phyloP scores from a whole-genome alignment of 352 stramenopile genomes.

The Globisporangium acanthophoron region DNA sequence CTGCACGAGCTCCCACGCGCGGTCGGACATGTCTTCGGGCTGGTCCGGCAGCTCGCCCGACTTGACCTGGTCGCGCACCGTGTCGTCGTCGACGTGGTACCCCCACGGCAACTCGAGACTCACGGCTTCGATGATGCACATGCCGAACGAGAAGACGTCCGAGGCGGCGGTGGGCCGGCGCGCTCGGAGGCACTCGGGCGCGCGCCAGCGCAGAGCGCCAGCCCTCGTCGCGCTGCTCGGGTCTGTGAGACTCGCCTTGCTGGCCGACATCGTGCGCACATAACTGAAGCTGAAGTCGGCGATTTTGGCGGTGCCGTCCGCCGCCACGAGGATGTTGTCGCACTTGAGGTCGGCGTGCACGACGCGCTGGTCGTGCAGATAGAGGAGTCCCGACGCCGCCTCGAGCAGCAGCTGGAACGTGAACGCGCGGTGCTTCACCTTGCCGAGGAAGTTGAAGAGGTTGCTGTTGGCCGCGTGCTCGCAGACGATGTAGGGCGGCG shows the following conservation, averaged over 20 bases:
- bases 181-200: not conserved
- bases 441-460: slow-evolving; percentile 1
- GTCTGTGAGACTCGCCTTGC: too few species aligned
- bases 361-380: slow-evolving; percentile 35
- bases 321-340: slow-evolving; percentile 31
- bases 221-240: too few species aligned
- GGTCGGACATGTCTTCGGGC: not conserved
- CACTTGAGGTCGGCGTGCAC: slow-evolving; percentile 80
- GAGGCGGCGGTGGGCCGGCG: not conserved
- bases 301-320: not conserved
- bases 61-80: slow-evolving; percentile 24
- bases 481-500: slow-evolving; percentile 6
- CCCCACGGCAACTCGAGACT: not conserved
- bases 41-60: not conserved
- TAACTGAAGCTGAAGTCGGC: slow-evolving; percentile 5
- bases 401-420: slow-evolving; percentile 1
- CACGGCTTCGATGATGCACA: slow-evolving; percentile 6
- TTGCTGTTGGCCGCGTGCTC: slow-evolving; percentile 1
- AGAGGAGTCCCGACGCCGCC: slow-evolving; percentile 27
- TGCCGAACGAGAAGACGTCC: slow-evolving; percentile 3
- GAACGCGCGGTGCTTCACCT: not conserved
- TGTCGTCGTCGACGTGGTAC: not conserved
- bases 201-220: not conserved
- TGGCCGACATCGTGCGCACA: slow-evolving; percentile 1
- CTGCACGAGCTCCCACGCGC: not conserved